Conservation (phyloP, 257 asterid species). For the Sherardia arvensis region DNA sequence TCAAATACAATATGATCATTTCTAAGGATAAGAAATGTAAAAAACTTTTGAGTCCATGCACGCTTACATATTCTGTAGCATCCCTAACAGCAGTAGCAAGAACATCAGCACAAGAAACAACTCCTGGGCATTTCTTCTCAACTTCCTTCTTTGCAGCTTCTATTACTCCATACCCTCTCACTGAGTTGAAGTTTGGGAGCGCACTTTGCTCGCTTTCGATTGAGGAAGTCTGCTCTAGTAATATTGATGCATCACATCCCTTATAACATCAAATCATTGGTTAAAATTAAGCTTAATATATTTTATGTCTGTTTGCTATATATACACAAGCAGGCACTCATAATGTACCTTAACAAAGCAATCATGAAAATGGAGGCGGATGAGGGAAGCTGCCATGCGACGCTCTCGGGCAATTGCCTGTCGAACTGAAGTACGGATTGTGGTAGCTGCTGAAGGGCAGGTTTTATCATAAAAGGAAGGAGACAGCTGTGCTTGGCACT, state of each 20-base stretch:
- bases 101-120: not conserved
- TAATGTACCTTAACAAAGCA: slow-evolving; percentile 18
- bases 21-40: not conserved
- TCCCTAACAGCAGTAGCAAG: slow-evolving; percentile 1
- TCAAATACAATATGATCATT: not conserved
- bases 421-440: slow-evolving; percentile 16
- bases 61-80: not conserved
- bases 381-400: slow-evolving; percentile 34
- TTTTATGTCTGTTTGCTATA: no score
- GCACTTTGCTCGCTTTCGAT: not conserved
- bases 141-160: not conserved
- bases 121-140: not conserved
- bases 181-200: not conserved
- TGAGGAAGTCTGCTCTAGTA: not conserved
- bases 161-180: not conserved
- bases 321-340: not conserved
- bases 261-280: not conserved
- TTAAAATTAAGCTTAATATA: no score
- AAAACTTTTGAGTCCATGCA: not conserved
- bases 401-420: slow-evolving; percentile 28
- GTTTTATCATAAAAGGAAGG: slow-evolving; percentile 11
- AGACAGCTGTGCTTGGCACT: slow-evolving; percentile 20
- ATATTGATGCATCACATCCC: slow-evolving; percentile 1
- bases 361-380: slow-evolving; percentile 44
- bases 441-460: slow-evolving; percentile 11